These are phyloP conservation scores for Candida mesenterica DNA, from an alignment of 1,139 yeast genomes.

Conservation along the genomic window DNA sequence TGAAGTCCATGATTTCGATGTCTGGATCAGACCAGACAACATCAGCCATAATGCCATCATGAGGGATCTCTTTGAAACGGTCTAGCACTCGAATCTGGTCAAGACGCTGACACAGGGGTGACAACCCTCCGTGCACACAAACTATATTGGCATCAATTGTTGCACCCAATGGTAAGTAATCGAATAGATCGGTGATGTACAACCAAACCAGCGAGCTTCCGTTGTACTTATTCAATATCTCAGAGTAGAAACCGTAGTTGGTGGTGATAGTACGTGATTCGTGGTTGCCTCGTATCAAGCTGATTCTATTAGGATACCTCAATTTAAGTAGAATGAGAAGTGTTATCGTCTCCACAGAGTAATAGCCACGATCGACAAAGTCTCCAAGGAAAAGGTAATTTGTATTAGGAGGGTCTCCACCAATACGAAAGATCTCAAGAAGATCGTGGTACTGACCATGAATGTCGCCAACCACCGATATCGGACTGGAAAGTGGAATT, in stretches of 20 bases:
- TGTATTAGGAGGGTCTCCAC: slow-evolving; percentile 91
- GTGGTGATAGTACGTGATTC: slow-evolving; percentile 96
- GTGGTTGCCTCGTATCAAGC: slow-evolving; percentile 87
- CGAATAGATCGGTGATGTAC: slow-evolving; percentile 88
- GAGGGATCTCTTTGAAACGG: slow-evolving; percentile 91
- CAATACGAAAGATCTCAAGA: slow-evolving; percentile 86
- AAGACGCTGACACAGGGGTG: slow-evolving; percentile 90
- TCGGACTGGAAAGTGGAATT: slow-evolving; percentile 78
- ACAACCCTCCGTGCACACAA: slow-evolving; percentile 94
- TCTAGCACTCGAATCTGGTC: slow-evolving; percentile 91
- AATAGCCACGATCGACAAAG: slow-evolving; percentile 86
- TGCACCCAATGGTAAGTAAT: slow-evolving; percentile 84
- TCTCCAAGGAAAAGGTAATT: slow-evolving; percentile 92
- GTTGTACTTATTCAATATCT: slow-evolving; percentile 79
- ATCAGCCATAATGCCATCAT: slow-evolving; percentile 99
- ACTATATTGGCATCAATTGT: slow-evolving; percentile 91
- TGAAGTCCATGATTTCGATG: slow-evolving; percentile 77
- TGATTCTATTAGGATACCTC: slow-evolving; percentile 81
- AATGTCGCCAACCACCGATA: slow-evolving; percentile 97
- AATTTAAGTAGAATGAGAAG: slow-evolving; percentile 79
- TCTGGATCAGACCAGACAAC: slow-evolving; percentile 99
- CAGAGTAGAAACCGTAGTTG: slow-evolving; percentile 94
- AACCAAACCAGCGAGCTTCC: slow-evolving; percentile 85
- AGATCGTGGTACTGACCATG: slow-evolving; percentile 97
- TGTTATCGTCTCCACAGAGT: slow-evolving; percentile 88